Evolutionary conservation across 805 yeast species (phyloP).

Genomic region (Candida sonorensis): DNA sequence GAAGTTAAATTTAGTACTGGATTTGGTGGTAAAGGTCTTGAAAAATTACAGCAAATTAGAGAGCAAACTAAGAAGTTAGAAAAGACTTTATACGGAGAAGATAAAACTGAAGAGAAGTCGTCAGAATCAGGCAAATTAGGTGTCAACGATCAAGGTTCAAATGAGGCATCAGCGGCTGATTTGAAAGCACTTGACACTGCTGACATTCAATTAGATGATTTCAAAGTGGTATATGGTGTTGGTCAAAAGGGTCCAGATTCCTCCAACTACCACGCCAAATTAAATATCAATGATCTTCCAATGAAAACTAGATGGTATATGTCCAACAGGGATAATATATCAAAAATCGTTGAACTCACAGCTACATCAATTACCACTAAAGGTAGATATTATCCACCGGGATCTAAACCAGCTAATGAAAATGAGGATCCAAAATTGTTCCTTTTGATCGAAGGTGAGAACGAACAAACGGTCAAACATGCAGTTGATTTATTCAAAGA

Average conservation of each 20-base stretch:
- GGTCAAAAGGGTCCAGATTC: slow-evolving; percentile 38
- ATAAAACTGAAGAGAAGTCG: slow-evolving; percentile 22
- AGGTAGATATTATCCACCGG: slow-evolving; percentile 69
- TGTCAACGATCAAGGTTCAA: slow-evolving; percentile 11
- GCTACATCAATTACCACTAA: slow-evolving; percentile 73
- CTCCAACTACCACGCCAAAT: slow-evolving; percentile 53
- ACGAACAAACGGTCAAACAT: slow-evolving; percentile 47
- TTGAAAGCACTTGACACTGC: background rate
- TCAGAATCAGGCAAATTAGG: background rate
- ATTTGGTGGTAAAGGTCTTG: slow-evolving; percentile 90
- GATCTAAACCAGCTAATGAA: slow-evolving; percentile 44
- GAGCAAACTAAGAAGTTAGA: slow-evolving; percentile 44
- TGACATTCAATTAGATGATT: slow-evolving; percentile 30
- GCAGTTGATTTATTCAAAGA: slow-evolving; percentile 55
- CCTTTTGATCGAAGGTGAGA: slow-evolving; percentile 69
- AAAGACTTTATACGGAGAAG: slow-evolving; percentile 41
- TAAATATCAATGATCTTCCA: slow-evolving; percentile 81
- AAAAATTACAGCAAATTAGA: slow-evolving; percentile 60
- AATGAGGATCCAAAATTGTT: slow-evolving; percentile 69
- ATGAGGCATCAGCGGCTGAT: slow-evolving; percentile 13
- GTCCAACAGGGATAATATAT: slow-evolving; percentile 56
- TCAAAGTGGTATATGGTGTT: slow-evolving; percentile 38
- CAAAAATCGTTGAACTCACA: slow-evolving; percentile 62
- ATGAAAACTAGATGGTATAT: slow-evolving; percentile 74
- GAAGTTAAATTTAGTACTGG: slow-evolving; percentile 62